phyloP scores from a whole-genome alignment of 345 rosid species.

The Pelargonium nanum region DNA sequence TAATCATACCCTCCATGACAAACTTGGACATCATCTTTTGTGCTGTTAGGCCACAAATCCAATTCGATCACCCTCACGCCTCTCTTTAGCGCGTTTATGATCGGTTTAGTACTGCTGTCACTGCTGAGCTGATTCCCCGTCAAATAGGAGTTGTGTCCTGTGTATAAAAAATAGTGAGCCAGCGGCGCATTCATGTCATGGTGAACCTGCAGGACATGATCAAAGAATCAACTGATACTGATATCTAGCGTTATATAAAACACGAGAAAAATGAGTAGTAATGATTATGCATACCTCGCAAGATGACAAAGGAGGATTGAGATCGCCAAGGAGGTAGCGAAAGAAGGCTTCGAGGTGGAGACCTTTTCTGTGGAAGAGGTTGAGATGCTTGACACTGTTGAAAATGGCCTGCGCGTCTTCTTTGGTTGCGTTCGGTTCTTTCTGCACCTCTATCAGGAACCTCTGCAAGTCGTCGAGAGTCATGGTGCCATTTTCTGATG shows the following conservation, averaged over 20 bases:
- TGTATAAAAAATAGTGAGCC: constrained; percentile 67
- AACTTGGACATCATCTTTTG: constrained; percentile 42
- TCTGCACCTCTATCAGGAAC: constrained; percentile 37
- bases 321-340: constrained; percentile 44
- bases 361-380: constrained; percentile 37
- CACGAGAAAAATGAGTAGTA: neutral
- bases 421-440: constrained; percentile 22
- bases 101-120: constrained; percentile 47
- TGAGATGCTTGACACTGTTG: constrained; percentile 40
- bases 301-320: constrained; percentile 22
- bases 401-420: constrained; percentile 43
- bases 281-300: constrained; percentile 14
- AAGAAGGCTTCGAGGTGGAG: constrained; percentile 44
- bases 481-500: constrained; percentile 32
- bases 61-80: constrained; percentile 82
- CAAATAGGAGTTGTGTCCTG: constrained; percentile 86
- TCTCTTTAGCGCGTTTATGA: constrained; percentile 37
- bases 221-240: too few species aligned
- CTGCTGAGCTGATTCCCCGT: constrained; percentile 76
- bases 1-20: constrained; percentile 73
- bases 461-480: constrained; percentile 22
- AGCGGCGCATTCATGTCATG: constrained; percentile 61
- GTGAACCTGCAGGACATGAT: constrained; percentile 47
- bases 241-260: too few species aligned
- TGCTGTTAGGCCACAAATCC: constrained; percentile 71